Conservation (phyloP, 768 basidiomycete species). For the Russula foetens region DNA sequence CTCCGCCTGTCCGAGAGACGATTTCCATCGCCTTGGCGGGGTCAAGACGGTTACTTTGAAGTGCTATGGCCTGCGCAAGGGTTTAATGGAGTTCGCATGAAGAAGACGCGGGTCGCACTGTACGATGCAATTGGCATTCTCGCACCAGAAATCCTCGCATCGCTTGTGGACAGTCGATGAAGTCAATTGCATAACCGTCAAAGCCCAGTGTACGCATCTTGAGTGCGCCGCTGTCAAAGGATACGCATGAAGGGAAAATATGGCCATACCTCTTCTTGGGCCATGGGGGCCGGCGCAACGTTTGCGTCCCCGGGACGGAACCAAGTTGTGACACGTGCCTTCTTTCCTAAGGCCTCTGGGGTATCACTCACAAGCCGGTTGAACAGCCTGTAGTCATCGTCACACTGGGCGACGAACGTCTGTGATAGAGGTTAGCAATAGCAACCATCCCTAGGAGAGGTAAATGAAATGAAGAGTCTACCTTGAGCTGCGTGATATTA, state of each 20-base stretch:
- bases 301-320: constrained; percentile 39
- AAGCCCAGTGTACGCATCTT: constrained; percentile 61
- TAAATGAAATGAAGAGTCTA: constrained; percentile 23
- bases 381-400: constrained; percentile 70
- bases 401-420: constrained; percentile 81
- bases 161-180: constrained; percentile 66
- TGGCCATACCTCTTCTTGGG: constrained; percentile 42
- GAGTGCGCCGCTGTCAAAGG: not conserved
- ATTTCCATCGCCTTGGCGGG: constrained; percentile 50
- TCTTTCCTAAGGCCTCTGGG: constrained; percentile 41
- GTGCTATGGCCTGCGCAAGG: constrained; percentile 48
- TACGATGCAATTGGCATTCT: constrained; percentile 60
- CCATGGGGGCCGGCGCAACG: constrained; percentile 47
- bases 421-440: constrained; percentile 25
- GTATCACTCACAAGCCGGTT: constrained; percentile 63
- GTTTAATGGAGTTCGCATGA: not conserved
- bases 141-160: constrained; percentile 63
- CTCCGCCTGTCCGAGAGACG: constrained; percentile 48
- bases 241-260: not conserved
- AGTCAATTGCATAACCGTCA: constrained; percentile 78
- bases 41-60: constrained; percentile 42
- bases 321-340: constrained; percentile 58
- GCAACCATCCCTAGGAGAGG: not conserved
- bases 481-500: constrained; percentile 50
- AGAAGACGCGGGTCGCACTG: constrained; percentile 38